These are phyloP conservation scores for Dipteronia dyeriana DNA, from an alignment of 345 rosid genomes.

Conservation along the genomic window DNA sequence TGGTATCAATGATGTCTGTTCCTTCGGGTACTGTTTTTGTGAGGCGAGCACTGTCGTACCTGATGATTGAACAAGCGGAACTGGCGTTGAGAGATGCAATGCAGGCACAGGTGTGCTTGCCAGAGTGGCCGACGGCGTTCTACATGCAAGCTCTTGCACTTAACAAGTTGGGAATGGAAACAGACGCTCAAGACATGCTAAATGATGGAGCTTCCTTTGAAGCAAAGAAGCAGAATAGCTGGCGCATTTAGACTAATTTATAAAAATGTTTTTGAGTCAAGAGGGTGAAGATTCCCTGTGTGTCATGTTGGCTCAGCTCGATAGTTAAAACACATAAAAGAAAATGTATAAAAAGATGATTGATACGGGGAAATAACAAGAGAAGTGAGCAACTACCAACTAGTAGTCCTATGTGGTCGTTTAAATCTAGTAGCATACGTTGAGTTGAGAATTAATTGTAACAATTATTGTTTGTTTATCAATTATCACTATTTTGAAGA, in stretches of 20 bases:
- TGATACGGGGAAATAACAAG: conserved; percentile 17
- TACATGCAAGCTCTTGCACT: conserved; percentile 96
- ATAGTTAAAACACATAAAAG: conserved; percentile 3
- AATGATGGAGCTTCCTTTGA: conserved; percentile 92
- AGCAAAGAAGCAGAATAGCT: conserved; percentile 78
- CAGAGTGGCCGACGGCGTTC: conserved; percentile 97
- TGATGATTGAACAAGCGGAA: conserved; percentile 87
- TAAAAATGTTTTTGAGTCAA: neutral
- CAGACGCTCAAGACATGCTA: conserved; percentile 97
- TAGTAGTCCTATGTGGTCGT: neutral
- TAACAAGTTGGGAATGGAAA: conserved; percentile 95
- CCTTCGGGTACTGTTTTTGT: conserved; percentile 87
- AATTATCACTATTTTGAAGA: too few relatives aligned
- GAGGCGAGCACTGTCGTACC: conserved; percentile 66
- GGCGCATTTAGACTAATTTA: conserved; percentile 45
- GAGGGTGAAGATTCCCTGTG: neutral
- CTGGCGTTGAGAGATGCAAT: conserved; percentile 94
- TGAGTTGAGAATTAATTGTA: too few relatives aligned
- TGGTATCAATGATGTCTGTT: conserved; percentile 80
- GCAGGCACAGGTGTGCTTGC: conserved; percentile 97
- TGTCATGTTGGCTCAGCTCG: neutral
- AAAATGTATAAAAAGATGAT: conserved; percentile 24
- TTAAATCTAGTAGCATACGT: too few relatives aligned
- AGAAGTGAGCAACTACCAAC: neutral
- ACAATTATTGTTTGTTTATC: too few relatives aligned